Percentiles rank a stretch among this genome's conserved stretches.
Conservation (phyloP, 2,329 filamentous ascomycete genomes). For the Calonectria pteridis region DNA sequence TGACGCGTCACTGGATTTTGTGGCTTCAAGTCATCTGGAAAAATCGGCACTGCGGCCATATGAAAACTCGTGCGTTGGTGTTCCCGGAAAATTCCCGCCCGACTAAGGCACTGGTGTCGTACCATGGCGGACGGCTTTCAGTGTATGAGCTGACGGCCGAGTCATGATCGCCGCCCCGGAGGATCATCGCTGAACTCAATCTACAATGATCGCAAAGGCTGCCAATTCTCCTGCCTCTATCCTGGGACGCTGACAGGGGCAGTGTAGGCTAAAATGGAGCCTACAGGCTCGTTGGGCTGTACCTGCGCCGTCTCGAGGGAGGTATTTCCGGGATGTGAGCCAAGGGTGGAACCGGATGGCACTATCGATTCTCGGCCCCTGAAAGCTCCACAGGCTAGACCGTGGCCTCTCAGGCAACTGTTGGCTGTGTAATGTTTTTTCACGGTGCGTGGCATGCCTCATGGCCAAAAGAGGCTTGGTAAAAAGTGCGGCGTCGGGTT, state of each 20-base stretch:
- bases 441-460: background rate
- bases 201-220: conserved; percentile 8
- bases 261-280: background rate
- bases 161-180: conserved; percentile 9
- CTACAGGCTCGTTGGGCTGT: background rate
- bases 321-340: background rate
- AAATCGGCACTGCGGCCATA: background rate
- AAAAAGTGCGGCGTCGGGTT: background rate
- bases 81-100: background rate
- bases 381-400: background rate
- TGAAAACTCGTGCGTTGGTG: background rate
- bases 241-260: background rate
- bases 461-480: background rate
- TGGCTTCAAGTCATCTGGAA: background rate
- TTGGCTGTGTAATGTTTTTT: background rate
- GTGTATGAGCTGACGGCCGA: background rate
- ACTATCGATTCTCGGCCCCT: conserved; percentile 5
- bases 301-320: background rate
- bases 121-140: background rate
- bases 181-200: conserved; percentile 10
- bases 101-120: background rate
- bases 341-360: background rate
- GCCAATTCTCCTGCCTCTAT: background rate
- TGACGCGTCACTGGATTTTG: conserved; percentile 9
- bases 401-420: background rate